Base-by-base conservation (phyloP, 2,329 filamentous ascomycete species). In the Stenocarpella maydis region DNA sequence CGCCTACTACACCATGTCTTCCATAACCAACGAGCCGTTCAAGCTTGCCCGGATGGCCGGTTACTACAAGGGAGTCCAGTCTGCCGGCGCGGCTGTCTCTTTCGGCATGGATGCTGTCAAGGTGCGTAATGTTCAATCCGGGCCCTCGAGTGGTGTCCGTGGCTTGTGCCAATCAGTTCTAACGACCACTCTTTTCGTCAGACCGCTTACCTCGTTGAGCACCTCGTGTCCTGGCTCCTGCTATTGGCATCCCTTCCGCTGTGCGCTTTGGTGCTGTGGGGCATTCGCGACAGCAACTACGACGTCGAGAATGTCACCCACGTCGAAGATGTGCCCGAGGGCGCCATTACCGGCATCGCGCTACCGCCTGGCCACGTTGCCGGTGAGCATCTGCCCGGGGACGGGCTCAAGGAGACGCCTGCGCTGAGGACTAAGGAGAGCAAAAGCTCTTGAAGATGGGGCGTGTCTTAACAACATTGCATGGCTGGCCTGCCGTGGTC, bases 11-110 rank as follows among this genome's bases (percentile, higher is more conserved):
- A 89, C 88, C 80, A 92, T 93, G 90, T 91, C 91, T 54, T 85
- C 90, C n/a, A 81, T 93, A 53, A 90, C 89, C 72, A 93, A 93
- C 82, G 92, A 92, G 77, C 84, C 88, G 67, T 90, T 91, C 76
- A 92, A 91, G 77, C 85, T 92, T 41, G 91, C 91, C 76, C 92
- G 92, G 79, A 92, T 91, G 77, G 90, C 90, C 21, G 91, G 90
- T 63, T 94, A 93, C 82, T 94, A 94, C 84, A 94, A 94, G 80
- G 91, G 91, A 19, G 91, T 94, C 61, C 92, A 95, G 78, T 93
- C 91, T 19, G 91, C 90, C 6, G 92, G 92, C 74, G 87, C 89
- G 1, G 92, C 91, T 28, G 87, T 81, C 4, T 76, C 77, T 60
- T 80, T 77, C 61, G 75, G 77, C 6, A 74, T 82, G 24, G 80